Evolutionary conservation across 208 protist species (phyloP).

Genomic region (Trypanosoma platydactyli): DNA sequence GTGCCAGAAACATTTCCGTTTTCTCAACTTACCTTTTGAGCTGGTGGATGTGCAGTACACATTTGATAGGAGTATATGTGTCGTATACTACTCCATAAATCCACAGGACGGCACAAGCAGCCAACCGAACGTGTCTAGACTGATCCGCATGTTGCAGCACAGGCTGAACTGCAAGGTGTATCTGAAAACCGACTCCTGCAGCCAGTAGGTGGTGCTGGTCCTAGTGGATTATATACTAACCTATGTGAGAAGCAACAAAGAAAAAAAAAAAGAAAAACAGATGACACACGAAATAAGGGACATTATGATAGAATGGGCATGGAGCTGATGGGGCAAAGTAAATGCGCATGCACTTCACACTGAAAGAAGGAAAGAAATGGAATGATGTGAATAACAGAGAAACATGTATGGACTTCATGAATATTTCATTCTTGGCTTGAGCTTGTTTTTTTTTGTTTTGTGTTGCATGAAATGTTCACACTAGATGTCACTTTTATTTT

Average conservation of each 20-base stretch:
- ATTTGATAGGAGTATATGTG: slow-evolving; percentile 53
- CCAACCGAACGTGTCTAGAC: slow-evolving; percentile 40
- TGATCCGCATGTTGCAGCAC: slow-evolving; percentile 55
- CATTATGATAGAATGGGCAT: no score
- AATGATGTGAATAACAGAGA: no score
- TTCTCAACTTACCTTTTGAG: slow-evolving; percentile 61
- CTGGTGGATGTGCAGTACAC: slow-evolving; percentile 60
- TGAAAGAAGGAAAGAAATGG: no score
- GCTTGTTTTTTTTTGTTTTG: neutral
- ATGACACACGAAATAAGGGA: neutral
- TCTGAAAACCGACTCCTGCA: slow-evolving; percentile 20
- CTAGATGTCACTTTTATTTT: no score
- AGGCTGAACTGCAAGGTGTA: slow-evolving; percentile 50
- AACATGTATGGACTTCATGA: slow-evolving; percentile 4
- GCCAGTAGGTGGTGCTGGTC: slow-evolving; percentile 2
- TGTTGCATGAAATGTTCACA: no score
- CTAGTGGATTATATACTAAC: neutral
- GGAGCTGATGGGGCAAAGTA: no score
- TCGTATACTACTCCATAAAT: slow-evolving; percentile 56
- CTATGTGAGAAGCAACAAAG: neutral
- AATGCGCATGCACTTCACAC: no score
- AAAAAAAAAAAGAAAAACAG: slow-evolving; percentile 15
- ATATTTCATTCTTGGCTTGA: slow-evolving; percentile 10
- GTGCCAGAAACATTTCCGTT: slow-evolving; percentile 58
- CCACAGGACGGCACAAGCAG: slow-evolving; percentile 32